phyloP scores from a whole-genome alignment of 108 stramenopile genomes.

The Pseudonitzschia multiseries region DNA sequence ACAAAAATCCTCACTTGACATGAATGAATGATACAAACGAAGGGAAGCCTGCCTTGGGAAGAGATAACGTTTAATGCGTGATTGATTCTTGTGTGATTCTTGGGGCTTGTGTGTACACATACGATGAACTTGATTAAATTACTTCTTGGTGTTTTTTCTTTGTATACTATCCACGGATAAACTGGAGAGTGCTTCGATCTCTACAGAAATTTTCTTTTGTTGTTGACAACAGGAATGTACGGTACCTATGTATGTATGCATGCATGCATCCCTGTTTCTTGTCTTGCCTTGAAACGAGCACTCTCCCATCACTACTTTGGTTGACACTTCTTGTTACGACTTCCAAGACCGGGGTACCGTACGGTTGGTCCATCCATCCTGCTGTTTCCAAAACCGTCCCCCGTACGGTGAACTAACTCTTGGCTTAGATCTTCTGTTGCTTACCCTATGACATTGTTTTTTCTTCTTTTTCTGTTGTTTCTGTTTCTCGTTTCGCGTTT shows the following conservation, averaged over 20 bases:
- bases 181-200: conserved; percentile 10
- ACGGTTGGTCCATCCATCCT: no score
- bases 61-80: conserved; percentile 3
- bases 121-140: conserved; percentile 19
- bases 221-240: no score
- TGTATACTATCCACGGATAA: conserved; percentile 3
- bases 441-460: no score
- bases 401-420: no score
- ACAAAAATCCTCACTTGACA: background rate
- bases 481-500: no score
- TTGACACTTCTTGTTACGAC: background rate
- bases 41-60: conserved; percentile 6
- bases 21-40: background rate
- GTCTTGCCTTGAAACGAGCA: conserved; percentile 11
- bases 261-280: background rate
- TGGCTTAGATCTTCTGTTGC: no score
- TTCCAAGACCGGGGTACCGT: background rate
- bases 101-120: conserved; percentile 2
- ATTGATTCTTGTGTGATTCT: background rate
- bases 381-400: no score
- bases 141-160: conserved; percentile 1
- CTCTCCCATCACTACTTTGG: conserved; percentile 8
- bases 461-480: no score
- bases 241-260: background rate
- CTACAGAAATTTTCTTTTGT: no score